Evolutionary conservation across 1,139 yeast genomes (phyloP), one percentile per base, ranked within the genome.

Genomic region (Taphrina wiesneri): DNA sequence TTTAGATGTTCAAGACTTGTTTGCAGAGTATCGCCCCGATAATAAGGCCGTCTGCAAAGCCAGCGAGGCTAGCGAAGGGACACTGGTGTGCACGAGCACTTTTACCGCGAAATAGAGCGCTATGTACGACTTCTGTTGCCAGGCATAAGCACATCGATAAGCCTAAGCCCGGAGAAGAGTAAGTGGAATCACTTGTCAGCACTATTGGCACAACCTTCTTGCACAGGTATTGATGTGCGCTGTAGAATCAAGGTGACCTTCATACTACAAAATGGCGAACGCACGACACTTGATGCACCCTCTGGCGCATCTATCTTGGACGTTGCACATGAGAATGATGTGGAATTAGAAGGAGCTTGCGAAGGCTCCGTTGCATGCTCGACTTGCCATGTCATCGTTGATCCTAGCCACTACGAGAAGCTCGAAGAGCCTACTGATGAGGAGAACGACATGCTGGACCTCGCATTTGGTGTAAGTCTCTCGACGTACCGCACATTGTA

Each of bases 341-440:
- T 93, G 69, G 99, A 93, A 72, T 91, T 93, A 92, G 99, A 93
- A 75, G 80, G 99, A 56, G 99, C 99, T 0, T 93, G 99, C 78
- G 99, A 99, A 43, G 99, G 99, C 1, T 90, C 97, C 1, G 93
- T 99, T 80, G 99, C 99, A 0, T 93, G 99, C 75, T 91, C 97
- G 2, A 93, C 99, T 0, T 93, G 99, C 76, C 99, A 93, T 78
- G 87, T 93, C 67, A 93, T 93, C 63, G 91, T 93, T 46, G 99
- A 93, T 75, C 99, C 99, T 0, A 97, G 88, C 56, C 91, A 80
- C 75, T 93, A 90, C 77, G 99, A 93, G 74, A 84, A 80, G 68
- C 84, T 93, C 72, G 96, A 96, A 30, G 99, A 93, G 75, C 99
- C 99, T 0, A 90, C 87, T 70, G 99, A 93, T 74, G 99, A 93